These are phyloP conservation scores for Tetrapyrgos nigripes DNA, from an alignment of 1,284 basidiomycete genomes.

Conservation along the genomic window DNA sequence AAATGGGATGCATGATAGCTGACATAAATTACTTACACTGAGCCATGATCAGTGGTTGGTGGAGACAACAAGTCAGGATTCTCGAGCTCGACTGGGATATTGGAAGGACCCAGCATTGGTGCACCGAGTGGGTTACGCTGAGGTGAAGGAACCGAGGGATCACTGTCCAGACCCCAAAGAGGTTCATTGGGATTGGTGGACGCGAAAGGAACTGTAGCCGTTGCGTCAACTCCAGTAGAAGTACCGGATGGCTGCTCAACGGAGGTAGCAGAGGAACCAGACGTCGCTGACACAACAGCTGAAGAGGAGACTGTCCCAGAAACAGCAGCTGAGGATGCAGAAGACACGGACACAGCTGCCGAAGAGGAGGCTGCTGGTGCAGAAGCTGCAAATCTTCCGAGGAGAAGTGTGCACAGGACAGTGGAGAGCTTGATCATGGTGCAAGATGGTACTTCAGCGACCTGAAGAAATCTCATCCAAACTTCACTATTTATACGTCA, in stretches of 20 bases:
- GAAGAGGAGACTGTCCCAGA: not conserved
- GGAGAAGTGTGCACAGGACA: not conserved
- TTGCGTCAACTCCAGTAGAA: conserved; percentile 7
- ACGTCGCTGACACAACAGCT: not conserved
- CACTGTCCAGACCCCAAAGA: conserved; percentile 34
- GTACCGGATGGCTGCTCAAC: too few relatives aligned
- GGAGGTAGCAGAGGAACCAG: not conserved
- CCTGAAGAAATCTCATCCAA: not conserved
- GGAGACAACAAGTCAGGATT: conserved; percentile 57
- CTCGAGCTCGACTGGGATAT: conserved; percentile 51
- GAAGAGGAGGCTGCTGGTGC: not conserved
- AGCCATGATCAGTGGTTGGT: conserved; percentile 58
- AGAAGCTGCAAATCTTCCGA: not conserved
- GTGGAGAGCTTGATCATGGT: conserved; percentile 3
- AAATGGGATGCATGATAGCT: not conserved
- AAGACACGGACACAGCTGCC: not conserved
- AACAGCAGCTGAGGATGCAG: not conserved
- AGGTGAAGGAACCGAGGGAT: conserved; percentile 37
- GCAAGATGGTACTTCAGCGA: not conserved
- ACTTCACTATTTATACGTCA: not conserved
- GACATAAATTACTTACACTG: conserved; percentile 49
- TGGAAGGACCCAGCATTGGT: conserved; percentile 54
- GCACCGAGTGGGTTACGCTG: conserved; percentile 45
- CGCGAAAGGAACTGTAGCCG: conserved; percentile 13
- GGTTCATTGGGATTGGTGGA: conserved; percentile 30